Evolutionary conservation across 2,329 filamentous ascomycete species (phyloP).

Genomic region (Hypoxylon sp.): DNA sequence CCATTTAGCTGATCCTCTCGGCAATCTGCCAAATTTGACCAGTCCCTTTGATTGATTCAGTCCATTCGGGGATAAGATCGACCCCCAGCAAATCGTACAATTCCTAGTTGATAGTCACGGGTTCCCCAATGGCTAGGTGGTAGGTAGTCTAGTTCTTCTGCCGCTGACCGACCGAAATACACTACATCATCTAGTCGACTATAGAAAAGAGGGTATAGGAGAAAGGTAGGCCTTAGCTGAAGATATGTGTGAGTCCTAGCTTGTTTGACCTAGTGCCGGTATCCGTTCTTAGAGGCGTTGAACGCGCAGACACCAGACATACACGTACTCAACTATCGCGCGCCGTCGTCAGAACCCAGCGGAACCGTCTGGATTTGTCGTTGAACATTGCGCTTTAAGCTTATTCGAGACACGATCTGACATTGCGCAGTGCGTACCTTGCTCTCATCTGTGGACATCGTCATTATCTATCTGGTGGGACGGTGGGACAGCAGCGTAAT

Average conservation of each 20-base stretch:
- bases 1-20: conserved; percentile 30
- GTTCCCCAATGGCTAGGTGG: conserved; percentile 17
- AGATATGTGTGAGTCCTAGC: neutral
- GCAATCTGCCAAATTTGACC: conserved; percentile 36
- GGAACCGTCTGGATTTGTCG: conserved; percentile 14
- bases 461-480: conserved; percentile 19
- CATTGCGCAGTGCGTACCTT: conserved; percentile 13
- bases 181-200: too few species aligned
- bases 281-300: conserved; percentile 10
- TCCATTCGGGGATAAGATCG: conserved; percentile 20
- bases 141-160: too few species aligned
- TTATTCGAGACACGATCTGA: conserved; percentile 22
- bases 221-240: conserved; percentile 2
- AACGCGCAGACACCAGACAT: too few species aligned
- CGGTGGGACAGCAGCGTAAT: conserved; percentile 15
- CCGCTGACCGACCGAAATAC: too few species aligned
- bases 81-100: conserved; percentile 12
- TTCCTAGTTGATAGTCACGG: conserved; percentile 21
- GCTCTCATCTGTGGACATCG: conserved; percentile 15
- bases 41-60: conserved; percentile 25
- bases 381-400: conserved; percentile 31
- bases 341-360: conserved; percentile 11
- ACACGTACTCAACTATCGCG: conserved; percentile 17
- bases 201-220: conserved; percentile 9
- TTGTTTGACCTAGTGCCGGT: conserved; percentile 8